Evolutionary conservation across 768 basidiomycete species (phyloP), one percentile per base, ranked within the genome.

Genomic region (Phanerodontia chrysosporium): DNA sequence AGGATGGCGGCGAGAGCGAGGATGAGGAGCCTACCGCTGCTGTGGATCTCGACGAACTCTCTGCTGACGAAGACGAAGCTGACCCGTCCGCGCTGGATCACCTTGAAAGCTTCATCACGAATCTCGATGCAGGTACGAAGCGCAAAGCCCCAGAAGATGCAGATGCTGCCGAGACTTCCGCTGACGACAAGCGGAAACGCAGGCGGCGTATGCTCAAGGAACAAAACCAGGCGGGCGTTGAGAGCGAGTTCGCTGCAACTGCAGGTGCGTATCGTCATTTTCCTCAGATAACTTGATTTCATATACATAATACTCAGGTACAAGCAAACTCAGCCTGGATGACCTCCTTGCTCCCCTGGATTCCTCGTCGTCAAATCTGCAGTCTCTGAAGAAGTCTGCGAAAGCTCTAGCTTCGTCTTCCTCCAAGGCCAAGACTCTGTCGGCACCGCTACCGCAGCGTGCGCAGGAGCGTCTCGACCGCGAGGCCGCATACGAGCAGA

Each of bases 401-500:
- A 91, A 89, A 69, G 73, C 80, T 14, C 78, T 92, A 16, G 76
- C 77, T 2, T 71, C 79, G 0, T 74, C 81, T 0, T 79, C 80
- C 0, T 76, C 78, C 35, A 87, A 87, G 66, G 77, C 74, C 24
- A 79, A 81, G 61, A 78, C 88, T 0, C 78, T 96, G 6, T 75
- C 92, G 3, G 92, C 92, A 0, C 96, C 96, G 0, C 76, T 99
- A 0, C 93, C 93, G 9, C 86, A 87, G 22, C 83, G 94, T 30
- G 83, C 87, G 0, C 92, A 97, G 70, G 95, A 97, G 61, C 87
- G 90, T 45, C 75, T 98, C 0, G 93, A 97, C 64, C 86, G 96
- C 51, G 87, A 94, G 69, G 96, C 95, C 8, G 96, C 96, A 0
- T 97, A 96, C 69, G 94, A 95, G 66, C 83, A 90, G 72, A 98